A percentile compares a stretch with the other conserved stretches of the same genome.
These are phyloP conservation scores for Sarocladium oryzae DNA, from an alignment of 2,329 filamentous ascomycete genomes.

Conservation along the genomic window DNA sequence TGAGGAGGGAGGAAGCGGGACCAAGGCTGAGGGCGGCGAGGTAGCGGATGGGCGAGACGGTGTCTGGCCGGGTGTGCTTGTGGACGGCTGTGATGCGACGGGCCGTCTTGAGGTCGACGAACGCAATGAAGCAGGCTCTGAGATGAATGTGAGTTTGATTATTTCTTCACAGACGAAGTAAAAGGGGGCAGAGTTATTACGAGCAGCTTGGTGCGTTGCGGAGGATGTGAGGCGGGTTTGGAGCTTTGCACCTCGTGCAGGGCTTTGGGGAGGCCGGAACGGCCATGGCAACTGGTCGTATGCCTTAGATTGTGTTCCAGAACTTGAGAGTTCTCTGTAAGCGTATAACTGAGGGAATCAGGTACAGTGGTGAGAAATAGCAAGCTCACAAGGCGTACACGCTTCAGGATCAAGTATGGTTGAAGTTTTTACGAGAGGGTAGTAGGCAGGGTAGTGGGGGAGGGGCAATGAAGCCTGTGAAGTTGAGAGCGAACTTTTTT, in stretches of 20 bases:
- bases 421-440: neutral
- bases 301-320: neutral
- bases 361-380: too few species aligned
- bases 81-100: constrained; percentile 58
- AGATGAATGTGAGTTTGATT: neutral
- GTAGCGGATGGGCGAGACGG: constrained; percentile 38
- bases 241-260: constrained; percentile 27
- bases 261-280: constrained; percentile 13
- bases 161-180: constrained; percentile 21
- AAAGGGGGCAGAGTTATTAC: constrained; percentile 14
- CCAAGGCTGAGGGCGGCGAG: constrained; percentile 80
- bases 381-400: too few species aligned
- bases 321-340: neutral
- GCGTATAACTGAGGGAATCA: too few species aligned
- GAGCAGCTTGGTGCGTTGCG: constrained; percentile 26
- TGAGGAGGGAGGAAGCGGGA: constrained; percentile 68
- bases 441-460: neutral
- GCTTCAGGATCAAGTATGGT: neutral
- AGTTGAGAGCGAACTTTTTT: constrained; percentile 7
- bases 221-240: constrained; percentile 22
- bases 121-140: constrained; percentile 63
- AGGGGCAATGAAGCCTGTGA: constrained; percentile 2
- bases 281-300: constrained; percentile 11
- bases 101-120: constrained; percentile 70
- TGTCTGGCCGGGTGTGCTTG: constrained; percentile 36